phyloP scores from a whole-genome alignment of 129 eudicot genomes.

The Helichrysum umbraculigerum region DNA sequence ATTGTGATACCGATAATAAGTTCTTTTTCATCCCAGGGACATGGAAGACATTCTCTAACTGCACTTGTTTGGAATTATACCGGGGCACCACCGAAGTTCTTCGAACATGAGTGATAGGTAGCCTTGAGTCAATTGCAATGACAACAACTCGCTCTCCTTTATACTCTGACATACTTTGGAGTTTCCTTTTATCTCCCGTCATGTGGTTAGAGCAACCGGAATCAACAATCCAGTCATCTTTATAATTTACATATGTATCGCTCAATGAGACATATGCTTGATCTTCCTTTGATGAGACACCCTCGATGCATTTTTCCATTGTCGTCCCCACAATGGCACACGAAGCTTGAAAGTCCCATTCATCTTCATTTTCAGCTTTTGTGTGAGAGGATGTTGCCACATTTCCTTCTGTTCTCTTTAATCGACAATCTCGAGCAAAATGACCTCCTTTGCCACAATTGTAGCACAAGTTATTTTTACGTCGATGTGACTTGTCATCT shows the following conservation, averaged over 20 bases:
- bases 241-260: too few relatives aligned
- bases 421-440: too few relatives aligned
- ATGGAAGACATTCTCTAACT: neutral
- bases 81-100: too few relatives aligned
- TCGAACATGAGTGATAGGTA: neutral
- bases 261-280: neutral
- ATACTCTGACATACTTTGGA: neutral
- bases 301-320: neutral
- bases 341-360: neutral
- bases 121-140: neutral
- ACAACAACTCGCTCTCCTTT: neutral
- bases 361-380: neutral
- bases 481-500: too few relatives aligned
- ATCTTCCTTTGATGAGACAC: neutral
- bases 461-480: too few relatives aligned
- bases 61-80: neutral
- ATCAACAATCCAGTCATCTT: too few relatives aligned
- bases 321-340: neutral
- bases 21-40: neutral
- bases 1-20: neutral
- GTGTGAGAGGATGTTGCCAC: neutral
- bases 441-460: too few relatives aligned
- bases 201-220: neutral
- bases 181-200: neutral
- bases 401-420: neutral